Conservation (phyloP, 2,329 filamentous ascomycete species). For the Trichoderma sp. region DNA sequence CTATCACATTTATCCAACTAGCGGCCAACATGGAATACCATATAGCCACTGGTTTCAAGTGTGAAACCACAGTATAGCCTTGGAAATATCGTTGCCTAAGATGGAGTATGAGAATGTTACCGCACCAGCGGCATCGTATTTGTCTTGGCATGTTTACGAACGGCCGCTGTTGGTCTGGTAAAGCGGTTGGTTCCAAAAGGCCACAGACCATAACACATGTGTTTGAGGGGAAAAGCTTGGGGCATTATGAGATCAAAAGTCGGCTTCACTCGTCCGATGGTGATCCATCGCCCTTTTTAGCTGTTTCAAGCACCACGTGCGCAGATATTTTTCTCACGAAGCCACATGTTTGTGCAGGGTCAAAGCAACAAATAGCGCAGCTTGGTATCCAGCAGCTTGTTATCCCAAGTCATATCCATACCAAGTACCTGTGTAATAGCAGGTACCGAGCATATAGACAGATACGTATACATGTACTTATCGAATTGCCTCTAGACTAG, state of each 20-base stretch:
- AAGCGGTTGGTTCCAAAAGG: not conserved
- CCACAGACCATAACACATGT: not conserved
- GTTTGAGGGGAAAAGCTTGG: not conserved
- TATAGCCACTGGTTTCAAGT: not conserved
- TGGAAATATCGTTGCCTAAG: not conserved
- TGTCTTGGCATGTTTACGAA: not conserved
- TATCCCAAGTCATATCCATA: not conserved
- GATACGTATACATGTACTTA: not conserved
- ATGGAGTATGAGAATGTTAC: not conserved
- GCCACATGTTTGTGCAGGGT: not conserved
- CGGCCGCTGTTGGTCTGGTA: not conserved
- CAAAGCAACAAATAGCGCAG: not conserved
- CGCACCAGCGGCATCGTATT: not conserved
- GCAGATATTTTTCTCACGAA: not conserved
- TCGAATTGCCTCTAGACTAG: not conserved
- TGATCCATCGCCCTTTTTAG: not conserved
- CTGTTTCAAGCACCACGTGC: not conserved
- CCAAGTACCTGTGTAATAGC: not conserved
- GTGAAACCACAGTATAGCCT: not conserved
- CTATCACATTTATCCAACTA: not conserved
- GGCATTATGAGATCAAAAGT: not conserved
- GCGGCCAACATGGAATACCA: not conserved
- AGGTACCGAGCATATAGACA: not conserved
- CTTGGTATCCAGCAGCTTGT: not conserved
- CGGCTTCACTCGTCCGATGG: not conserved